Conservation (phyloP, 768 basidiomycete species). For the Mycena capillaripes region DNA sequence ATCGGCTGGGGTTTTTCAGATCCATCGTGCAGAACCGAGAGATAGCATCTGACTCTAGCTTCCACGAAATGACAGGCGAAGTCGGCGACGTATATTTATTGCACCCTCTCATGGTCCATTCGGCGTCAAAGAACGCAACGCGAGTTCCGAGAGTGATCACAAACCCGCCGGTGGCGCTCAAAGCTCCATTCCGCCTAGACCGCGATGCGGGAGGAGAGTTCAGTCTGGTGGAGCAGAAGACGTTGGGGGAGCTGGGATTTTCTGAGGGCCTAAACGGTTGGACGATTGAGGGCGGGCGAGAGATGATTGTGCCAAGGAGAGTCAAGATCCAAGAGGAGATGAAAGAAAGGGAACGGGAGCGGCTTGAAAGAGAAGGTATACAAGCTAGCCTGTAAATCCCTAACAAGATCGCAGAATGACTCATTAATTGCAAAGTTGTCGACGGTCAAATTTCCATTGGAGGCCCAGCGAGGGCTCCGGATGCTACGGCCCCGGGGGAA, state of each 20-base stretch:
- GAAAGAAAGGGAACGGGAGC: slow-evolving; percentile 61
- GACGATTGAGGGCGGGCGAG: slow-evolving; percentile 61
- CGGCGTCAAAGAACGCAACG: slow-evolving; percentile 71
- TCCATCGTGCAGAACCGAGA: slow-evolving; percentile 54
- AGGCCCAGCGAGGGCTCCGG: too few species aligned
- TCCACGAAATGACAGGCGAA: slow-evolving; percentile 71
- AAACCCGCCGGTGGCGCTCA: slow-evolving; percentile 72
- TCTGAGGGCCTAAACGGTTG: slow-evolving; percentile 59
- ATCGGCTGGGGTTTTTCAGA: slow-evolving; percentile 38
- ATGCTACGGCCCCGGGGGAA: too few species aligned
- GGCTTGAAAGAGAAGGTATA: slow-evolving; percentile 42
- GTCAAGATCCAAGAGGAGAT: slow-evolving; percentile 60
- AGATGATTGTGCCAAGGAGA: slow-evolving; percentile 61
- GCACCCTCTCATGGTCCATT: slow-evolving; percentile 77
- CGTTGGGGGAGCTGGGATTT: slow-evolving; percentile 63
- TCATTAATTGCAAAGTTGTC: not conserved
- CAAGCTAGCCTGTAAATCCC: not conserved
- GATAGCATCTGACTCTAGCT: slow-evolving; percentile 54
- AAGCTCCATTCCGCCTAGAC: slow-evolving; percentile 67
- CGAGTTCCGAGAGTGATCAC: slow-evolving; percentile 73
- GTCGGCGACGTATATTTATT: slow-evolving; percentile 75
- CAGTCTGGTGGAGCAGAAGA: slow-evolving; percentile 73
- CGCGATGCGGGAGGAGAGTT: slow-evolving; percentile 60
- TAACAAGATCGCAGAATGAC: not conserved
- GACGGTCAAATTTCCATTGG: too few species aligned